Evolutionary conservation across 140 eudicot genomes (phyloP).

Genomic region (Stevia rebaudiana): DNA sequence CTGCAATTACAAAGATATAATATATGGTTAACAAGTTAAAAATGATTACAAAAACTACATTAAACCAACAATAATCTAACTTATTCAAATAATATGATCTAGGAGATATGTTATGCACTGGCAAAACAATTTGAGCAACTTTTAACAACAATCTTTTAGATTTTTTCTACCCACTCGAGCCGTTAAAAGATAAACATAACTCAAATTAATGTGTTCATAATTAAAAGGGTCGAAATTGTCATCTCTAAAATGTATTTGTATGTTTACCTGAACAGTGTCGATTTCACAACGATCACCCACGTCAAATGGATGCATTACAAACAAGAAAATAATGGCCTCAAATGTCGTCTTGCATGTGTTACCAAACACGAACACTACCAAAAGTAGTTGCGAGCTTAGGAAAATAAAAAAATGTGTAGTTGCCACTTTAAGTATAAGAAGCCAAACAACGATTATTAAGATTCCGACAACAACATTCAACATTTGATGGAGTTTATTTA

Average conservation of each 20-base stretch:
- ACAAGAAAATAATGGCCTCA: conserved; percentile 39
- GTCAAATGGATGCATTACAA: conserved; percentile 70
- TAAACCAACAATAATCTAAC: too few species aligned
- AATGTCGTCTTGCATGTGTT: conserved; percentile 46
- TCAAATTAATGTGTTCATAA: not conserved
- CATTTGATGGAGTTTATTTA: conserved; percentile 47
- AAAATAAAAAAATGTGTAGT: conserved; percentile 38
- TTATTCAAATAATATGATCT: too few species aligned
- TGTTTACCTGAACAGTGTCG: conserved; percentile 73
- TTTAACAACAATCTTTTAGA: not conserved
- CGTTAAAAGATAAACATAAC: not conserved
- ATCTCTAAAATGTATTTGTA: not conserved
- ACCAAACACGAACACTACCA: conserved; percentile 49
- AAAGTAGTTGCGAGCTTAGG: conserved; percentile 43
- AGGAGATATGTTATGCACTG: too few species aligned
- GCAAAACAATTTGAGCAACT: too few species aligned
- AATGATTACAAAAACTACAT: too few species aligned
- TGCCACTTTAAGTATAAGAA: conserved; percentile 33
- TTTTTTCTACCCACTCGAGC: not conserved
- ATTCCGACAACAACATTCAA: conserved; percentile 28
- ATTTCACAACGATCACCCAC: conserved; percentile 88
- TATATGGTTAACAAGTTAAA: not conserved
- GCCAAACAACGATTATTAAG: conserved; percentile 34
- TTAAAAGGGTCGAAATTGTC: not conserved
- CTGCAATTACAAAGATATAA: not conserved